Evolutionary conservation across 805 yeast species (phyloP).

Genomic region (Saturnispora bothae): DNA sequence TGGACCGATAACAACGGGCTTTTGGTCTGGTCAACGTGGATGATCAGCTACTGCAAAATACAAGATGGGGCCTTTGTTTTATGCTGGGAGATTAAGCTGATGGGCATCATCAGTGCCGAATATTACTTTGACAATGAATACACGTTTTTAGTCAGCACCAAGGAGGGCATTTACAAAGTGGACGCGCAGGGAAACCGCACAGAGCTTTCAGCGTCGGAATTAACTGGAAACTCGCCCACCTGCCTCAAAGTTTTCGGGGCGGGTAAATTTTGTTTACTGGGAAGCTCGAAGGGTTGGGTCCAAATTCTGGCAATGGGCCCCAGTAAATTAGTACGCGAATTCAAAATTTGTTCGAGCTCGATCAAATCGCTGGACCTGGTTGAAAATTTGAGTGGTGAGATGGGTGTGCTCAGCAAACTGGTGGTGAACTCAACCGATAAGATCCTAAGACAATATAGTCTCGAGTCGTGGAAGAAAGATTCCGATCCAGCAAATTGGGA

Average conservation of each 20-base stretch:
- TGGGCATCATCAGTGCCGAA: neutral
- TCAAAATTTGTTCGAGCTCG: conserved; percentile 54
- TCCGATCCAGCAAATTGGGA: conserved; percentile 17
- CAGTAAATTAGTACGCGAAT: conserved; percentile 28
- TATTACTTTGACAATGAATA: neutral
- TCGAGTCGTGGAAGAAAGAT: conserved; percentile 26
- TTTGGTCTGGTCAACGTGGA: conserved; percentile 73
- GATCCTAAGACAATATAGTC: conserved; percentile 50
- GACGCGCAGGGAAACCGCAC: neutral
- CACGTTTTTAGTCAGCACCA: conserved; percentile 9
- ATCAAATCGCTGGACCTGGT: conserved; percentile 59
- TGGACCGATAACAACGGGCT: conserved; percentile 51
- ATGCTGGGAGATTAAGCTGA: neutral
- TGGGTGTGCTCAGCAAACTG: conserved; percentile 38
- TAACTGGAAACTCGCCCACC: conserved; percentile 1
- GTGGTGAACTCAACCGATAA: conserved; percentile 74
- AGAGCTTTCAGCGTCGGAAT: neutral
- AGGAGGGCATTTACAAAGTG: neutral
- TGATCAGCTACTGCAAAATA: conserved; percentile 38
- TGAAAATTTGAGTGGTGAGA: neutral
- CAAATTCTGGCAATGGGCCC: conserved; percentile 33
- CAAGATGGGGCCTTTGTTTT: neutral
- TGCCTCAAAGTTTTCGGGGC: conserved; percentile 19
- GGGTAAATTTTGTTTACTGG: conserved; percentile 53
- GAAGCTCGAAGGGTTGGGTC: conserved; percentile 74